These are phyloP conservation scores for Micractinium sp. DNA, from an alignment of 139 green algal genomes.

Conservation along the genomic window DNA sequence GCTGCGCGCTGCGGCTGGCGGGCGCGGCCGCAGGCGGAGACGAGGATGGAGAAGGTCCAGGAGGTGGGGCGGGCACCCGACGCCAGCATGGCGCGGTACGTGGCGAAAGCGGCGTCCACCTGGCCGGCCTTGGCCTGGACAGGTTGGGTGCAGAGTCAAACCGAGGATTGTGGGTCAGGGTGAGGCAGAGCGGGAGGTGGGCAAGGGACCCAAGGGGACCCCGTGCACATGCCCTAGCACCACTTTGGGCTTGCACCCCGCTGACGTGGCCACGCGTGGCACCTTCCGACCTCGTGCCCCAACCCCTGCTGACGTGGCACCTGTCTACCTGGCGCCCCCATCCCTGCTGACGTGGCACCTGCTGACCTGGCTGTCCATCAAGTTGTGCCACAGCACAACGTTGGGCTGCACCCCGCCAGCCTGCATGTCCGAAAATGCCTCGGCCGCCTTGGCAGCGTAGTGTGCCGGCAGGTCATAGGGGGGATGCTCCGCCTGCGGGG, in stretches of 20 bases:
- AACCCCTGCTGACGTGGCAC: too few relatives aligned
- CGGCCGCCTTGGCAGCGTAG: neutral
- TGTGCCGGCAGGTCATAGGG: slow-evolving; percentile 19
- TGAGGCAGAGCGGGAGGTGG: too few relatives aligned
- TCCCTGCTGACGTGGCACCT: too few relatives aligned
- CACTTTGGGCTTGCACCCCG: too few relatives aligned
- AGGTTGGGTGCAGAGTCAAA: too few relatives aligned
- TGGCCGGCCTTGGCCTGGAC: slow-evolving; percentile 26
- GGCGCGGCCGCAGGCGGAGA: slow-evolving; percentile 21
- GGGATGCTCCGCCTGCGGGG: slow-evolving; percentile 32
- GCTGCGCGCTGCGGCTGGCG: slow-evolving; percentile 2
- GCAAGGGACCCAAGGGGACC: too few relatives aligned
- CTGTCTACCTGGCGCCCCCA: too few relatives aligned
- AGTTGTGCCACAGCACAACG: slow-evolving; percentile 24
- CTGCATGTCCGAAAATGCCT: slow-evolving; percentile 11
- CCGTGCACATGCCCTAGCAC: too few relatives aligned
- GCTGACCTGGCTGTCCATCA: slow-evolving; percentile 32
- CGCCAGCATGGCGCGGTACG: slow-evolving; percentile 32
- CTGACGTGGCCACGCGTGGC: too few relatives aligned
- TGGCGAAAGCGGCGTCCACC: slow-evolving; percentile 19
- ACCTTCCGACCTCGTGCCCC: too few relatives aligned
- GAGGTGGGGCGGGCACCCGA: neutral
- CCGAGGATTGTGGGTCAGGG: too few relatives aligned
- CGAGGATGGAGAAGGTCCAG: slow-evolving; percentile 37
- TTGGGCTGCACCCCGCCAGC: neutral